Evolutionary conservation across 148 eudicot genomes (phyloP).

Genomic region (Fagopyrum tataricum): DNA sequence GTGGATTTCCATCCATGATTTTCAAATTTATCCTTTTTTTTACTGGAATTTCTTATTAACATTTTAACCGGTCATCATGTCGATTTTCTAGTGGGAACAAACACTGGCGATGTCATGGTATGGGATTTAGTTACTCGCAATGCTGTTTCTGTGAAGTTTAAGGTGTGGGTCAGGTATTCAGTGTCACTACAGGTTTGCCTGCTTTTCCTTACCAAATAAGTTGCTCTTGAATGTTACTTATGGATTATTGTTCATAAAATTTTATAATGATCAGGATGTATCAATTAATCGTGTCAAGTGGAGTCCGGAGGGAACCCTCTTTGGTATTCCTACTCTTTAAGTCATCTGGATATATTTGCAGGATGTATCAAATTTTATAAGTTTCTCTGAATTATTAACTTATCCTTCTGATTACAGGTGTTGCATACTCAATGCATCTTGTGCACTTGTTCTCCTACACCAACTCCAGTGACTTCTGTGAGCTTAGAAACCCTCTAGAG

Average conservation of each 20-base stretch:
- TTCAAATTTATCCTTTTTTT: not conserved
- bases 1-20: no score
- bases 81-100: slow-evolving; percentile 62
- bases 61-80: not conserved
- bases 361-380: not conserved
- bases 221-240: slow-evolving; percentile 17
- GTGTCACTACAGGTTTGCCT: slow-evolving; percentile 57
- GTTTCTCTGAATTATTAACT: not conserved
- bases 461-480: slow-evolving; percentile 56
- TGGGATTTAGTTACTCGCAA: slow-evolving; percentile 79
- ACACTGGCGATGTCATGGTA: slow-evolving; percentile 66
- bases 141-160: slow-evolving; percentile 60
- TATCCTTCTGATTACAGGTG: slow-evolving; percentile 38
- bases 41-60: not conserved
- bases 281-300: slow-evolving; percentile 72
- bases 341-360: not conserved
- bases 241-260: slow-evolving; percentile 52
- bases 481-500: slow-evolving; percentile 78
- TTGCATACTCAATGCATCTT: slow-evolving; percentile 88
- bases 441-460: slow-evolving; percentile 72
- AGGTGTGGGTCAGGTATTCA: slow-evolving; percentile 72
- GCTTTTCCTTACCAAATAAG: not conserved
- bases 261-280: slow-evolving; percentile 51
- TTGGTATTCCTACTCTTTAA: slow-evolving; percentile 49
- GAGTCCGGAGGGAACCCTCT: slow-evolving; percentile 72